These are phyloP conservation scores for Aspergillus unguis DNA, from an alignment of 2,329 filamentous ascomycete genomes.

Conservation along the genomic window DNA sequence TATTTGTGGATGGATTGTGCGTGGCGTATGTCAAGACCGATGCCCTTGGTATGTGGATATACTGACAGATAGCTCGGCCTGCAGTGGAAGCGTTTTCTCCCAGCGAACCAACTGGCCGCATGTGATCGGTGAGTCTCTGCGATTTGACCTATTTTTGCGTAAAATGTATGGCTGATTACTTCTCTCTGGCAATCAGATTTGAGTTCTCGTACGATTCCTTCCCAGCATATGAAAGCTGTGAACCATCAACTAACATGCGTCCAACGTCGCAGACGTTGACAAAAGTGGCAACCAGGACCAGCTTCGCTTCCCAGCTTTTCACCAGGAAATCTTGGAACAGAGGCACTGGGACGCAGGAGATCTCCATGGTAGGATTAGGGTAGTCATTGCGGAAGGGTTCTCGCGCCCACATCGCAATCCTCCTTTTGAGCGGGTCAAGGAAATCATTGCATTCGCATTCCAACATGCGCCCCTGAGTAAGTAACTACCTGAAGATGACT, in stretches of 20 bases:
- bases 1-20: slow-evolving; percentile 66
- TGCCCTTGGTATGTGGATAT: neutral
- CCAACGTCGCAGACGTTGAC: slow-evolving; percentile 38
- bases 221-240: slow-evolving; percentile 39
- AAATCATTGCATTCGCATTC: slow-evolving; percentile 75
- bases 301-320: slow-evolving; percentile 72
- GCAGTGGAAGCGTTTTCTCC: slow-evolving; percentile 55
- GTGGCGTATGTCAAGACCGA: slow-evolving; percentile 52
- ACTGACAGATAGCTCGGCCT: neutral
- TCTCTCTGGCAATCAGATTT: slow-evolving; percentile 25
- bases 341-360: slow-evolving; percentile 70
- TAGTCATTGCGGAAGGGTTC: slow-evolving; percentile 73
- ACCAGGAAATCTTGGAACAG: slow-evolving; percentile 65
- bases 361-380: slow-evolving; percentile 68
- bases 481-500: slow-evolving; percentile 20
- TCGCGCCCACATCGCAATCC: slow-evolving; percentile 45
- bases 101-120: slow-evolving; percentile 53
- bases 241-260: slow-evolving; percentile 2
- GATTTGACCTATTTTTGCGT: neutral
- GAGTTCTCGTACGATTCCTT: slow-evolving; percentile 33
- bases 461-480: slow-evolving; percentile 76
- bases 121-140: slow-evolving; percentile 46
- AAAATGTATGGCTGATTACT: neutral
- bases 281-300: slow-evolving; percentile 57
- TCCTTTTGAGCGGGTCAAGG: slow-evolving; percentile 65